These are phyloP conservation scores for Phlebiopsis flavidoalba DNA, from an alignment of 768 basidiomycete species.

Conservation along the genomic window DNA sequence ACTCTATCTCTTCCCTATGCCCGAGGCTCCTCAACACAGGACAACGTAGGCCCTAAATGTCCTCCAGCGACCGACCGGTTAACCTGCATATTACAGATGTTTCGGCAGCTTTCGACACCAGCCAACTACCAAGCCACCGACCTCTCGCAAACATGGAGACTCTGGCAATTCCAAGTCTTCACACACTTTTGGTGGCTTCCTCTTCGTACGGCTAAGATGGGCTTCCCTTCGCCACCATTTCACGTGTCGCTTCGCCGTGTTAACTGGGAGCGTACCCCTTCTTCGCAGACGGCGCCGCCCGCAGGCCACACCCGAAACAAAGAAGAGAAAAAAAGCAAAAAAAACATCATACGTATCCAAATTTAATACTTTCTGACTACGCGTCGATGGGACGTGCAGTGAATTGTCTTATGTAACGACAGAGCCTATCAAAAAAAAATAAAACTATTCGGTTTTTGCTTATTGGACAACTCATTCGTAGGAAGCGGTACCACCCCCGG, in stretches of 20 bases:
- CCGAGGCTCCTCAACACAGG: constrained; percentile 35
- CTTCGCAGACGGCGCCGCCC: constrained; percentile 67
- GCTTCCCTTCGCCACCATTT: no score
- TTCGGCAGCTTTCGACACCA: constrained; percentile 82
- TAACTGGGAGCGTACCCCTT: background rate
- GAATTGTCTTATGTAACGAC: no score
- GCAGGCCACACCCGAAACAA: constrained; percentile 55
- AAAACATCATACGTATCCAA: constrained; percentile 81
- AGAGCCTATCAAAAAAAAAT: no score
- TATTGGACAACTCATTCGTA: no score
- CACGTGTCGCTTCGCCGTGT: no score
- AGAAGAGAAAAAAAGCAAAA: no score
- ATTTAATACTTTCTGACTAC: constrained; percentile 61
- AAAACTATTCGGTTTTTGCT: no score
- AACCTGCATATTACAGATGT: constrained; percentile 45
- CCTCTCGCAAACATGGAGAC: constrained; percentile 73
- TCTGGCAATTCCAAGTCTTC: constrained; percentile 91
- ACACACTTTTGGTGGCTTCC: constrained; percentile 71
- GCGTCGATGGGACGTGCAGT: no score
- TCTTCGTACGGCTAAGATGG: no score
- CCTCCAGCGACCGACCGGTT: background rate
- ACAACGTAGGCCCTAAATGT: constrained; percentile 37
- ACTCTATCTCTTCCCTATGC: constrained; percentile 14
- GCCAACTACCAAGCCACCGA: constrained; percentile 53
- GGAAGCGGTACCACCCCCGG: no score